phyloP scores from a whole-genome alignment of 1,284 basidiomycete species.

The Sanghuangporus weigelae region DNA sequence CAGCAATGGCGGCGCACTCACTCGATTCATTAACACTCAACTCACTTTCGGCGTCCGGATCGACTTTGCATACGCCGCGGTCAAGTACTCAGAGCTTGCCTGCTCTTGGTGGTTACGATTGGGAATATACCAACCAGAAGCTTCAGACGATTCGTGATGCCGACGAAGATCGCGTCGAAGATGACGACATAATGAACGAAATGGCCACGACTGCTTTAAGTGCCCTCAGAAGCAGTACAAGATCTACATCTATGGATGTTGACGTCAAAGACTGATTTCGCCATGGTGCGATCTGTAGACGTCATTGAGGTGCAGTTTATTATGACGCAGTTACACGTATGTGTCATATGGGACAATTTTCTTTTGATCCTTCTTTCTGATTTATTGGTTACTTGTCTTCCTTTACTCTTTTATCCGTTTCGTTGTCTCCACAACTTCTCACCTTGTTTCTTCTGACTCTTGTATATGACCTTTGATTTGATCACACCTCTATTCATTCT shows the following conservation, averaged over 20 bases:
- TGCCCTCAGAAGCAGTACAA: conserved; percentile 8
- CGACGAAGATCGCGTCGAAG: background rate
- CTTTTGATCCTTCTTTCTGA: background rate
- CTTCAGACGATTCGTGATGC: conserved; percentile 11
- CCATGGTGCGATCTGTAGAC: no score
- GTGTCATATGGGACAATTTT: background rate
- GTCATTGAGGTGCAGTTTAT: no score
- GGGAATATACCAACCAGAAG: conserved; percentile 14
- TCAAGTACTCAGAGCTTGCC: conserved; percentile 17
- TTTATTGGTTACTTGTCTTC: background rate
- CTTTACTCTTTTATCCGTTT: background rate
- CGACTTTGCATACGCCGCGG: conserved; percentile 9
- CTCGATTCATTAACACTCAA: conserved; percentile 12
- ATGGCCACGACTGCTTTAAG: conserved; percentile 7
- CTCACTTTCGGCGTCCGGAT: conserved; percentile 1
- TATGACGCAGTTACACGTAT: no score
- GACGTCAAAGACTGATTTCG: conserved; percentile 6
- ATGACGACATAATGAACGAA: background rate
- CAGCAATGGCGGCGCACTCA: conserved; percentile 1
- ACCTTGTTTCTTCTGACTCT: background rate
- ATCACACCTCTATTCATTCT: background rate
- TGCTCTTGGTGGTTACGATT: conserved; percentile 13
- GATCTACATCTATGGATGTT: conserved; percentile 13
- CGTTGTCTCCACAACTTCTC: background rate
- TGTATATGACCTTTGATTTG: background rate